Evolutionary conservation across 1,139 yeast genomes (phyloP).

Genomic region (Protomyces inouyei): DNA sequence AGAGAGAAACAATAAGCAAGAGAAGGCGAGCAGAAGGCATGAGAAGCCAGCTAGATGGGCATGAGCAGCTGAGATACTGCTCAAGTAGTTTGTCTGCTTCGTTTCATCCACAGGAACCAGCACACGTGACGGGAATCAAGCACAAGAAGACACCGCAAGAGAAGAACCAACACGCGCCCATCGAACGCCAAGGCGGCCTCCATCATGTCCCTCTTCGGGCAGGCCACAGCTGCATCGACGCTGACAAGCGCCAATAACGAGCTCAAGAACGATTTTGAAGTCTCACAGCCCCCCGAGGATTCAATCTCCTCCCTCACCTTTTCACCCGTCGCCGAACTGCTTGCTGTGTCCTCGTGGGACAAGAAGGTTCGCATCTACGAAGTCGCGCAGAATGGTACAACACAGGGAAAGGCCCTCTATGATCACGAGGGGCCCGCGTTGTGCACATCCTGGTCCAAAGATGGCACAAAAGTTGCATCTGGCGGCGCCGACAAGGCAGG

Average conservation of each 20-base stretch:
- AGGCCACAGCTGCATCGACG: neutral
- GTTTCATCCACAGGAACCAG: no score
- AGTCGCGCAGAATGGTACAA: conserved; percentile 60
- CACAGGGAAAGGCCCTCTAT: conserved; percentile 82
- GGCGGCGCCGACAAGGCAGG: conserved; percentile 95
- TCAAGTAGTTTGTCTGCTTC: no score
- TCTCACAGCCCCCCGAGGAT: conserved; percentile 69
- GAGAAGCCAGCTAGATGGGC: no score
- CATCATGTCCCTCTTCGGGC: neutral
- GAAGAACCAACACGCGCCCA: no score
- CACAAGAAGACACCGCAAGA: no score
- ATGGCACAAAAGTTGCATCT: conserved; percentile 80
- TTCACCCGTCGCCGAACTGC: conserved; percentile 83
- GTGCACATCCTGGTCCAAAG: conserved; percentile 72
- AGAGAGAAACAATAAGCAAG: neutral
- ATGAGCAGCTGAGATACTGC: no score
- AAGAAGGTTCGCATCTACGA: conserved; percentile 91
- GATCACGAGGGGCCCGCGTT: conserved; percentile 90
- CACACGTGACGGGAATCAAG: no score
- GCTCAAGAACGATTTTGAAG: conserved; percentile 25
- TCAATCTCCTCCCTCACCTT: conserved; percentile 81
- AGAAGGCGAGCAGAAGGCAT: no score
- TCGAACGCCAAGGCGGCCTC: neutral
- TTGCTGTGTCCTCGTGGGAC: conserved; percentile 90
- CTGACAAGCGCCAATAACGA: conserved; percentile 34